These are phyloP conservation scores for Tephrocybe sp. DNA, from an alignment of 768 basidiomycete species.

Conservation along the genomic window DNA sequence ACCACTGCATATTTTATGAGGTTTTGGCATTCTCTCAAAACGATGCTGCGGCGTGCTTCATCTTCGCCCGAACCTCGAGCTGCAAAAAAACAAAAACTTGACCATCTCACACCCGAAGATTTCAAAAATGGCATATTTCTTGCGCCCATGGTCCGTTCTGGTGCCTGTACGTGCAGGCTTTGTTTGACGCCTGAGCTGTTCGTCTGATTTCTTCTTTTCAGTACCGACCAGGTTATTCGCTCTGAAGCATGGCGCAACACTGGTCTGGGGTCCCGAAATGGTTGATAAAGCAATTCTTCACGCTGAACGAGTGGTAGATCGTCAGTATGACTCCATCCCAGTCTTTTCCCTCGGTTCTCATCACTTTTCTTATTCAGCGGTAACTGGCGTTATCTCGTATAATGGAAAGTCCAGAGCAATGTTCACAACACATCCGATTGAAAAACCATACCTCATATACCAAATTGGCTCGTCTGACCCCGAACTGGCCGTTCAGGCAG, in stretches of 20 bases:
- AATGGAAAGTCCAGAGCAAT: conserved; percentile 81
- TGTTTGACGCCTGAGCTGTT: background rate
- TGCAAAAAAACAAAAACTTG: conserved; percentile 53
- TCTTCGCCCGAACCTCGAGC: conserved; percentile 45
- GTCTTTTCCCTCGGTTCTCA: background rate
- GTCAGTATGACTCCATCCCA: conserved; percentile 44
- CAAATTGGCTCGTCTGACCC: conserved; percentile 93
- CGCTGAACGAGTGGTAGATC: conserved; percentile 77
- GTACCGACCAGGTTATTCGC: conserved; percentile 86
- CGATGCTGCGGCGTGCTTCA: conserved; percentile 56
- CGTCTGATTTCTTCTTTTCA: conserved; percentile 29
- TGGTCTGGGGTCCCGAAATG: conserved; percentile 96
- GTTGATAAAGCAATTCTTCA: conserved; percentile 96
- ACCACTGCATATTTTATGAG: conserved; percentile 11
- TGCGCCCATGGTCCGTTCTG: conserved; percentile 98
- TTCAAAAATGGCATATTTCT: conserved; percentile 90
- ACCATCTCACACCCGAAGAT: conserved; percentile 63
- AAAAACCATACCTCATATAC: conserved; percentile 92
- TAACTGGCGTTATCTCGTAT: conserved; percentile 85
- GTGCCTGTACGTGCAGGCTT: conserved; percentile 59
- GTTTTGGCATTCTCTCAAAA: conserved; percentile 9
- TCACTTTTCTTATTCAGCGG: conserved; percentile 42
- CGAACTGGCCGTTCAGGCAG: conserved; percentile 88
- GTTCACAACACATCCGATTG: conserved; percentile 90
- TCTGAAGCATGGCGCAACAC: conserved; percentile 87